phyloP scores from a whole-genome alignment of 1,139 yeast genomes.

The Lodderomyces orthopsilosis region DNA sequence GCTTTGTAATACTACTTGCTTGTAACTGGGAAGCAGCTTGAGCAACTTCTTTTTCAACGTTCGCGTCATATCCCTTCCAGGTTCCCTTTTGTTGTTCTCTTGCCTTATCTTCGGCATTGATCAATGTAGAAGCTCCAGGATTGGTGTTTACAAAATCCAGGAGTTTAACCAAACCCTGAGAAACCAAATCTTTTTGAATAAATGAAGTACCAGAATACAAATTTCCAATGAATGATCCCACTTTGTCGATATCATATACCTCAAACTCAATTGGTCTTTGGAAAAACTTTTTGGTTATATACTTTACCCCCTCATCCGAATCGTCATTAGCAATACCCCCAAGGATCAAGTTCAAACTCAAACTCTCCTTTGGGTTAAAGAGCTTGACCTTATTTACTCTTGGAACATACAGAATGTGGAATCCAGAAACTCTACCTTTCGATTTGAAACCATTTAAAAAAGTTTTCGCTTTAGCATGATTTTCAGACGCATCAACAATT shows the following conservation, averaged over 20 bases:
- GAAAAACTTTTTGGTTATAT: constrained; percentile 52
- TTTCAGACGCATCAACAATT: constrained; percentile 79
- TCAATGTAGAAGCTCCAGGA: constrained; percentile 50
- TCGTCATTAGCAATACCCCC: constrained; percentile 67
- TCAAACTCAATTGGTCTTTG: constrained; percentile 76
- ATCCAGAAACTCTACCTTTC: constrained; percentile 57
- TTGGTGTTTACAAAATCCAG: constrained; percentile 64
- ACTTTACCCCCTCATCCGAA: constrained; percentile 54
- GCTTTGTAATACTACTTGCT: constrained; percentile 24
- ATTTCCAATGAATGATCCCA: constrained; percentile 81
- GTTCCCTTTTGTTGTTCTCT: constrained; percentile 54
- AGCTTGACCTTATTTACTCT: constrained; percentile 68
- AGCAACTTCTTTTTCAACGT: constrained; percentile 22
- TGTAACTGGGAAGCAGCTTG: constrained; percentile 20
- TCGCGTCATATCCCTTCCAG: constrained; percentile 57
- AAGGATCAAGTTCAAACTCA: constrained; percentile 65
- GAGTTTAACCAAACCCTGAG: constrained; percentile 61
- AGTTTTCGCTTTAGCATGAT: constrained; percentile 66
- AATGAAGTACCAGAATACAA: constrained; percentile 55
- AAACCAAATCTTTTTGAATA: constrained; percentile 58
- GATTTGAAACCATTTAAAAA: constrained; percentile 69
- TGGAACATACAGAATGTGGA: constrained; percentile 66
- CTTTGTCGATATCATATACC: constrained; percentile 67
- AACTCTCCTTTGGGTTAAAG: constrained; percentile 68
- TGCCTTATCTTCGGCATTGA: constrained; percentile 65